phyloP scores from a whole-genome alignment of 1,139 yeast genomes.

The Protomyces arabidopsidicola region DNA sequence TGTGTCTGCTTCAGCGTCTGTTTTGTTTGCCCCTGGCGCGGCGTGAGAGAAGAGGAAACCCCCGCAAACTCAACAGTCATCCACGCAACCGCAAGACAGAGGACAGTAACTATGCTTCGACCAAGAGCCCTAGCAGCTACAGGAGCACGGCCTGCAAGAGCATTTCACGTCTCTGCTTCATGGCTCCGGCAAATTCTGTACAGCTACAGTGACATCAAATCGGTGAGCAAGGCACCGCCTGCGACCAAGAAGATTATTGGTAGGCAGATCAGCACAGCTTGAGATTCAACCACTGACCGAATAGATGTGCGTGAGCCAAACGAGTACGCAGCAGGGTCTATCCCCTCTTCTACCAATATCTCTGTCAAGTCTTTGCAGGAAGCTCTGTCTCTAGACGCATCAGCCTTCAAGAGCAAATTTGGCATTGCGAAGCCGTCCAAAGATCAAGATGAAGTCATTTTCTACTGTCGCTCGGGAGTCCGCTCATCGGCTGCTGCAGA shows the following conservation, averaged over 20 bases:
- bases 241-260: conserved; percentile 36
- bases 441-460: conserved; percentile 63
- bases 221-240: background rate
- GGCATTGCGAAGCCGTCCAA: conserved; percentile 76
- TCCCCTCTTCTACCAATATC: conserved; percentile 79
- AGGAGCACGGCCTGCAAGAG: background rate
- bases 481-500: conserved; percentile 90
- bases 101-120: background rate
- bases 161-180: background rate
- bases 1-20: no score
- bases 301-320: conserved; percentile 91
- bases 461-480: conserved; percentile 90
- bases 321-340: conserved; percentile 62
- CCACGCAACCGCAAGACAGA: no score
- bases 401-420: conserved; percentile 74
- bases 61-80: no score
- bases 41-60: no score
- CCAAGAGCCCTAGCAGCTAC: background rate
- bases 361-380: conserved; percentile 92
- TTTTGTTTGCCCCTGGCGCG: no score
- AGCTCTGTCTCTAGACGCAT: conserved; percentile 74
- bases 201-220: background rate
- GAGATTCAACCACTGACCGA: conserved; percentile 37
- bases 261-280: conserved; percentile 36
- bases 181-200: background rate